phyloP scores from a whole-genome alignment of 768 basidiomycete species.

The Crepidotus variabilis region DNA sequence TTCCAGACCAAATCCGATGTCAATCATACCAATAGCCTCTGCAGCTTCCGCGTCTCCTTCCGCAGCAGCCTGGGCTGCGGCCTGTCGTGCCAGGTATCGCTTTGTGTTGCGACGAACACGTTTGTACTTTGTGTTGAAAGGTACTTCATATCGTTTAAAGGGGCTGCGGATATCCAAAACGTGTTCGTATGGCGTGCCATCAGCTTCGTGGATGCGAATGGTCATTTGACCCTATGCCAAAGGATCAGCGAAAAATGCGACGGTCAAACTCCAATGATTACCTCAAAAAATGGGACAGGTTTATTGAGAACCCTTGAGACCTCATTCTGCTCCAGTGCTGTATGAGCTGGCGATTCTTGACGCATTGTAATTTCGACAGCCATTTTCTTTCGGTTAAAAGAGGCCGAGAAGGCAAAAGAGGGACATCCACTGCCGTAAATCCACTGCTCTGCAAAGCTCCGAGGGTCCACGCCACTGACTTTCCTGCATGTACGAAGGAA shows the following conservation, averaged over 20 bases:
- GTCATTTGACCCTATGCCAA: slow-evolving; percentile 89
- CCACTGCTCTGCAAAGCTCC: slow-evolving; percentile 98
- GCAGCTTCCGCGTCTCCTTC: slow-evolving; percentile 91
- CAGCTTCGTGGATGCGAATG: slow-evolving; percentile 97
- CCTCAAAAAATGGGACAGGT: slow-evolving; percentile 89
- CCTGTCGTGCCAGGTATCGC: slow-evolving; percentile 90
- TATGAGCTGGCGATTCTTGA: slow-evolving; percentile 80
- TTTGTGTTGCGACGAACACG: slow-evolving; percentile 94
- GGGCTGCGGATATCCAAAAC: slow-evolving; percentile 85
- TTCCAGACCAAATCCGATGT: slow-evolving; percentile 90
- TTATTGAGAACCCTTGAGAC: slow-evolving; percentile 63
- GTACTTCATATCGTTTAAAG: slow-evolving; percentile 95
- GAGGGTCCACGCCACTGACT: slow-evolving; percentile 86
- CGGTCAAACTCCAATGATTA: slow-evolving; percentile 22
- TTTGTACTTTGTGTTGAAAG: slow-evolving; percentile 98
- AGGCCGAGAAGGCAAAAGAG: slow-evolving; percentile 81
- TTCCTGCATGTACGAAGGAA: slow-evolving; percentile 93
- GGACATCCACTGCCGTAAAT: slow-evolving; percentile 98
- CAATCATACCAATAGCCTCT: slow-evolving; percentile 90
- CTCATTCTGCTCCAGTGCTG: slow-evolving; percentile 66
- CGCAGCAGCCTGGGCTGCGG: slow-evolving; percentile 88
- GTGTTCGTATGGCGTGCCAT: slow-evolving; percentile 98
- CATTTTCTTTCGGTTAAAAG: slow-evolving; percentile 97
- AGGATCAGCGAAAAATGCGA: slow-evolving; percentile 1
- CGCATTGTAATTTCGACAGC: slow-evolving; percentile 94